Percentiles rank a stretch among this genome's conserved stretches.
Conservation (phyloP, 2,329 filamentous ascomycete genomes). For the Aspergillus sp. region DNA sequence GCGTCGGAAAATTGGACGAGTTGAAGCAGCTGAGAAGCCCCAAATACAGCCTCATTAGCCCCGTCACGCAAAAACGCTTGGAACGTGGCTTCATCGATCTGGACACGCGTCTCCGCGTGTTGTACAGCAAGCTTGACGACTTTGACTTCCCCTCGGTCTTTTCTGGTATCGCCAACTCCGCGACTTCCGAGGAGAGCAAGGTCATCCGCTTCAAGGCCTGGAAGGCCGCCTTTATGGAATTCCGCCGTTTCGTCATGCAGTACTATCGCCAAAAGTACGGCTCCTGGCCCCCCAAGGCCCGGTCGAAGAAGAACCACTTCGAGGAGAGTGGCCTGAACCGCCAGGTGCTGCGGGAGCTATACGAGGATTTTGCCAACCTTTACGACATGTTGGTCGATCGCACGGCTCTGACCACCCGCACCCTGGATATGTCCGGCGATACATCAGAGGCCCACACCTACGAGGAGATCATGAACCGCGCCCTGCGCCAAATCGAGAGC, state of each 20-base stretch:
- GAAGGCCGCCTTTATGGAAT: conserved; percentile 70
- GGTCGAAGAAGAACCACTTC: conserved; percentile 86
- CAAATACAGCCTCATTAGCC: conserved; percentile 68
- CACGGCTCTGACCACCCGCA: conserved; percentile 71
- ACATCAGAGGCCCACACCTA: conserved; percentile 46
- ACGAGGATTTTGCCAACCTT: conserved; percentile 78
- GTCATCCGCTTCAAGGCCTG: conserved; percentile 80
- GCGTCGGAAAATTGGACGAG: conserved; percentile 76
- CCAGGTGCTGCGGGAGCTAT: conserved; percentile 74
- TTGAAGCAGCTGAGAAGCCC: conserved; percentile 67
- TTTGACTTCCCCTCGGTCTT: conserved; percentile 93
- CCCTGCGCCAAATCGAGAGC: conserved; percentile 73
- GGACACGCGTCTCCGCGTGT: conserved; percentile 65
- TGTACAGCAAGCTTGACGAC: conserved; percentile 71
- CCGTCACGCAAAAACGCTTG: conserved; percentile 71
- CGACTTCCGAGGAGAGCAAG: conserved; percentile 71
- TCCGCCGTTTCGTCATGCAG: conserved; percentile 68
- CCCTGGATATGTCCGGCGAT: conserved; percentile 64
- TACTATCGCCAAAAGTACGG: conserved; percentile 68
- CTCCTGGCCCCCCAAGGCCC: conserved; percentile 88
- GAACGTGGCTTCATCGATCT: conserved; percentile 81
- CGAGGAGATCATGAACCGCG: conserved; percentile 62
- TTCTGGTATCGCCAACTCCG: conserved; percentile 81
- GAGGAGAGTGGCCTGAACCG: conserved; percentile 84
- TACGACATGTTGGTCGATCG: conserved; percentile 89